phyloP scores from a whole-genome alignment of 2,329 filamentous ascomycete genomes.

The Cercospora citrullina region DNA sequence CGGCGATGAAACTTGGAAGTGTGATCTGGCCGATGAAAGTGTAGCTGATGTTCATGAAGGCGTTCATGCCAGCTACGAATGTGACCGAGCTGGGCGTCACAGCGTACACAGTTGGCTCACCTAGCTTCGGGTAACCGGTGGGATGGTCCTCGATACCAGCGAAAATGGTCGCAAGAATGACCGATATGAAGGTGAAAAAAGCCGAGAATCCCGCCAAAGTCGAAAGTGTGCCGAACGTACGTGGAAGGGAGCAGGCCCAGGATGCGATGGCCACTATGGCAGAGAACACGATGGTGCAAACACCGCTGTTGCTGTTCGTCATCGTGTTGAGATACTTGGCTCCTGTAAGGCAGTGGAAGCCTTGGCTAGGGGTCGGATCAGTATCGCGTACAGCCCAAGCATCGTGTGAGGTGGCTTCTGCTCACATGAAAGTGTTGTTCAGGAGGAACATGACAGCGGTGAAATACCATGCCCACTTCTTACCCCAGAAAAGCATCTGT shows the following conservation, averaged over 20 bases:
- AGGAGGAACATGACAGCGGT: conserved; percentile 85
- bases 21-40: conserved; percentile 97
- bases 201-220: conserved; percentile 78
- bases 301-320: conserved; percentile 63
- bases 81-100: conserved; percentile 69
- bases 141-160: conserved; percentile 74
- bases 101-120: conserved; percentile 67
- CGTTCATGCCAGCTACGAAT: conserved; percentile 79
- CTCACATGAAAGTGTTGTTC: conserved; percentile 68
- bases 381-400: neutral
- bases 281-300: conserved; percentile 79
- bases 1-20: conserved; percentile 89
- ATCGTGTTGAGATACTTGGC: conserved; percentile 91
- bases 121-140: conserved; percentile 47
- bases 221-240: conserved; percentile 79
- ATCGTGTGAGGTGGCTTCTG: neutral
- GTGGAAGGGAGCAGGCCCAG: conserved; percentile 76
- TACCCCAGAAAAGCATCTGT: conserved; percentile 90
- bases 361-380: conserved; percentile 63
- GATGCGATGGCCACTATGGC: conserved; percentile 73
- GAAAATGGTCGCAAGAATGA: conserved; percentile 80
- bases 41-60: conserved; percentile 93
- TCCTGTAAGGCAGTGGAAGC: conserved; percentile 78
- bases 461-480: conserved; percentile 65
- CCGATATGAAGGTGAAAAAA: conserved; percentile 85